Conservation (phyloP, 306 rosid genomes). For the Trifolium repens region DNA sequence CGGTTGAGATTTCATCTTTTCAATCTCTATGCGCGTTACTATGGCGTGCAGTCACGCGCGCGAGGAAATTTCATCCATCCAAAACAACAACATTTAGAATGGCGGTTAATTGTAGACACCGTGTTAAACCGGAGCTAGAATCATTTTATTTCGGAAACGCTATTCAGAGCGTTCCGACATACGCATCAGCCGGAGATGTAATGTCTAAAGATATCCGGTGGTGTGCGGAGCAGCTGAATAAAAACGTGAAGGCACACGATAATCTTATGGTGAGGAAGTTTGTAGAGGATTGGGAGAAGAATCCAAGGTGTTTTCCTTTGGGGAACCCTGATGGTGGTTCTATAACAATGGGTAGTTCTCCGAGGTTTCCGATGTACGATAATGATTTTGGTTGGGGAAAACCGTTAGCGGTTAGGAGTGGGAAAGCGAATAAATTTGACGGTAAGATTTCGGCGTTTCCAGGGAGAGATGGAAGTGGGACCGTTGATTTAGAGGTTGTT, state of each 20-base stretch:
- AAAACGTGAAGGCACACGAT: slow-evolving; percentile 70
- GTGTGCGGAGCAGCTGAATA: slow-evolving; percentile 82
- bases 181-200: slow-evolving; percentile 63
- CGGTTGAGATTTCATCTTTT: slow-evolving; percentile 72
- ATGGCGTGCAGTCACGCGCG: slow-evolving; percentile 83
- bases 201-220: slow-evolving; percentile 58
- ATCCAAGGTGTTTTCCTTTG: slow-evolving; percentile 77
- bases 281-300: slow-evolving; percentile 77
- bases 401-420: slow-evolving; percentile 85
- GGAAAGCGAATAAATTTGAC: slow-evolving; percentile 79
- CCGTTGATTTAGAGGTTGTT: slow-evolving; percentile 82
- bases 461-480: slow-evolving; percentile 74
- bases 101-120: slow-evolving; percentile 83
- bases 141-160: slow-evolving; percentile 90
- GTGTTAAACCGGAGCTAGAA: slow-evolving; percentile 72
- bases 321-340: slow-evolving; percentile 88
- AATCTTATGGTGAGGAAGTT: slow-evolving; percentile 54
- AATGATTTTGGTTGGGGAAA: slow-evolving; percentile 94
- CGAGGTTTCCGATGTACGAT: slow-evolving; percentile 90
- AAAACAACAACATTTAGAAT: slow-evolving; percentile 81
- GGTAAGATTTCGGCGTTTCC: slow-evolving; percentile 94
- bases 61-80: slow-evolving; percentile 60
- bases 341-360: slow-evolving; percentile 91
- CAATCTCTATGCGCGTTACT: slow-evolving; percentile 79
- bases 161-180: slow-evolving; percentile 79